Evolutionary conservation across 1,284 basidiomycete species (phyloP).

Genomic region (Testicularia cyperi): DNA sequence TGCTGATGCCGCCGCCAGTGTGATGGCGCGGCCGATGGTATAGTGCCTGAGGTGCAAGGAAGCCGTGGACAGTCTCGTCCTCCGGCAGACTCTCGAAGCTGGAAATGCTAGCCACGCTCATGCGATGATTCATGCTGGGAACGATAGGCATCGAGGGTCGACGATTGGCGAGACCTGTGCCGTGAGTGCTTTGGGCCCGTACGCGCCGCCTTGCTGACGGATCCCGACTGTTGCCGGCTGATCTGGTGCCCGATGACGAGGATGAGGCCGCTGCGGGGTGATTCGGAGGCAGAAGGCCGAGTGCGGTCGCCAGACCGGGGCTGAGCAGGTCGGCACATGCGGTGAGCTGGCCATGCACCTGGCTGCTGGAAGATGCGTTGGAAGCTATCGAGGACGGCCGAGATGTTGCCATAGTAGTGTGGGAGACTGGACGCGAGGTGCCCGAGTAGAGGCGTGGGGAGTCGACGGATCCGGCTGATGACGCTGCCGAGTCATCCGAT

Average conservation of each 20-base stretch:
- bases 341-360: constrained; percentile 31
- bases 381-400: constrained; percentile 41
- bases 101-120: constrained; percentile 45
- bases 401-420: constrained; percentile 28
- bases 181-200: constrained; percentile 21
- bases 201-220: constrained; percentile 4
- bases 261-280: not conserved
- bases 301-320: constrained; percentile 42
- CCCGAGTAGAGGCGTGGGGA: not conserved
- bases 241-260: not conserved
- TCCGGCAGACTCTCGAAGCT: constrained; percentile 54
- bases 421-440: constrained; percentile 23
- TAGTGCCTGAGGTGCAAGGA: constrained; percentile 10
- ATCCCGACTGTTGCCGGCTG: too few species aligned
- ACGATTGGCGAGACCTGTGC: constrained; percentile 8
- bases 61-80: constrained; percentile 39
- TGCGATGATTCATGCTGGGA: constrained; percentile 32
- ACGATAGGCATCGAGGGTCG: constrained; percentile 46
- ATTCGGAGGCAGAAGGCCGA: constrained; percentile 29
- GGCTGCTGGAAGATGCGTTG: constrained; percentile 27
- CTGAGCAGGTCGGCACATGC: constrained; percentile 36
- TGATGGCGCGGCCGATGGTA: not conserved
- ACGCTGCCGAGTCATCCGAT: constrained; percentile 29
- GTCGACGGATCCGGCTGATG: constrained; percentile 20
- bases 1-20: not conserved